Base-by-base conservation (phyloP, 208 protist species). In the Wallacemonas sp. region DNA sequence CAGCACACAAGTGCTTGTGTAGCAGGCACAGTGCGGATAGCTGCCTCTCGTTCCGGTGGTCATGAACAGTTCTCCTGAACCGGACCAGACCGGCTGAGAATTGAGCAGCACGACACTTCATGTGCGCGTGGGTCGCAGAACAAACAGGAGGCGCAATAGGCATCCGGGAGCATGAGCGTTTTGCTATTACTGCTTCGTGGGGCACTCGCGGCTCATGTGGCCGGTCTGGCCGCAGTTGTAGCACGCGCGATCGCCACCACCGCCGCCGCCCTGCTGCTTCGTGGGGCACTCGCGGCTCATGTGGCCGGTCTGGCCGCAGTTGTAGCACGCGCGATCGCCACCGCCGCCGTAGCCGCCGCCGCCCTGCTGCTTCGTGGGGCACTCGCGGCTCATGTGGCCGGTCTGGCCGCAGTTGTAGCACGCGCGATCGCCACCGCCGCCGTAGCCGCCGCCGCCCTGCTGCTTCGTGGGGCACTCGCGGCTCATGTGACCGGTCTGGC, bases 371-470 rank as follows among this genome's bases (percentile, higher is more conserved):
- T 54, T 46, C 39, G 84, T 82, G 44, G 90, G 85, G 72, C 93
- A 97, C 21, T 96, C 87, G 54, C 94, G 87, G 69, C 69, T 86
- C 56, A 88, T 79, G 79, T 90, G 91, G 51, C 84, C 91, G 4
- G 78, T 55, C 76, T 93, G 70, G 39, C 91, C 91, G 71, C 91
- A 96, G 76, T 90, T 88, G 75, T 79, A 82, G 84, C 90, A 96
- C 8, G 51, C 86, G 70, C 79, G 75, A 61, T 86, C 91, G 34
- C 79, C 86, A 47, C 66, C 77, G 42, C 72, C 68, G 49, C 66
- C 91, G 34, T 77, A 83, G 41, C 66, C 77, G 42, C 72, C 68
- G 49, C 66, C 72, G 38, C 77, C 75, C 55, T 64, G 51, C 71
- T 73, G 67, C 47, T 68, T 53, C 26, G 74, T 82, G 51, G 90